A percentile compares a stretch with the other conserved stretches of the same genome.
Conservation (phyloP, 1,139 yeast genomes). For the Taphrina communis region DNA sequence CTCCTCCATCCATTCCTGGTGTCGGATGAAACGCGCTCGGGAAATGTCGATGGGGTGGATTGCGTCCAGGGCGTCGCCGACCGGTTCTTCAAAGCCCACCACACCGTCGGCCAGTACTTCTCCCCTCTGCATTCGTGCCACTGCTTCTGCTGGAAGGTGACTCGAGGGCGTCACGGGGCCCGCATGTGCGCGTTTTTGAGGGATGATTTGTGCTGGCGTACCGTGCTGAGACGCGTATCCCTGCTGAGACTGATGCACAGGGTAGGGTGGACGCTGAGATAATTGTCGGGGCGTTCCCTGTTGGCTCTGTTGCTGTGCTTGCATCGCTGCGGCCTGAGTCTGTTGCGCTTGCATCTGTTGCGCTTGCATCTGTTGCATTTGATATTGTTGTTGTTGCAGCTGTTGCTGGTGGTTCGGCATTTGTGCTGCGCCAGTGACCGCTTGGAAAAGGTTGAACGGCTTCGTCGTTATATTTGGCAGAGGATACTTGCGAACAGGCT, state of each 20-base stretch:
- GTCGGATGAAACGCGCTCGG: constrained; percentile 54
- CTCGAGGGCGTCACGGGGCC: neutral
- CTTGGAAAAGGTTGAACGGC: constrained; percentile 34
- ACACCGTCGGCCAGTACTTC: constrained; percentile 31
- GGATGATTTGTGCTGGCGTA: constrained; percentile 6
- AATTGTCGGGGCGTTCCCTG: constrained; percentile 26
- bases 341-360: constrained; percentile 29
- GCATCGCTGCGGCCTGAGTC: constrained; percentile 13
- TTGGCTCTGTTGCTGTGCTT: constrained; percentile 28
- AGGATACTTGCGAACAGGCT: constrained; percentile 42
- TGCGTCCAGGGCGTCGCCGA: constrained; percentile 55
- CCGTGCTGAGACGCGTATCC: constrained; percentile 4
- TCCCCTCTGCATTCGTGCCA: constrained; percentile 26
- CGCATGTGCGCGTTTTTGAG: constrained; percentile 27
- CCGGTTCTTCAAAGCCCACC: constrained; percentile 36
- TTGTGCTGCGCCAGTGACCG: constrained; percentile 29
- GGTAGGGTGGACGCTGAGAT: constrained; percentile 1
- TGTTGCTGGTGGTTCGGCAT: constrained; percentile 33
- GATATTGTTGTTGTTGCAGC: constrained; percentile 29
- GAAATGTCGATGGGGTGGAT: constrained; percentile 55
- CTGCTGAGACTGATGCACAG: constrained; percentile 1
- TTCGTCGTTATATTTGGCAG: constrained; percentile 38
- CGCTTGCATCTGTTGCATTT: constrained; percentile 33
- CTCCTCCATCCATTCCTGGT: constrained; percentile 57
- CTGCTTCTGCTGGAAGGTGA: constrained; percentile 12